Evolutionary conservation across 768 basidiomycete genomes (phyloP), one percentile per base, ranked within the genome.

Genomic region (Phylloporus scabripes): DNA sequence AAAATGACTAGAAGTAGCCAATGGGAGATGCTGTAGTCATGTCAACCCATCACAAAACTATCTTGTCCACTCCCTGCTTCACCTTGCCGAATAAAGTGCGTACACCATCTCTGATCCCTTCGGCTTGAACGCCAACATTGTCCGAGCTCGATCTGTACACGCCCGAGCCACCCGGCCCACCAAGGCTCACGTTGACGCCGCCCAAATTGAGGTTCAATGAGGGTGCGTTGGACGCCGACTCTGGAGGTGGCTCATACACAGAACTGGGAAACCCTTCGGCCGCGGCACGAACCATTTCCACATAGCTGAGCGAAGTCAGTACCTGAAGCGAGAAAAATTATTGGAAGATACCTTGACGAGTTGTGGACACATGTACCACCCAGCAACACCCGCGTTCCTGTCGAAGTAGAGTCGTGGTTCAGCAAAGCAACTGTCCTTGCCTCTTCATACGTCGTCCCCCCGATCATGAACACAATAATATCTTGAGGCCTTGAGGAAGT

Each of bases 311-410:
- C 58, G 24, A 60, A 42, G 9, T 51, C 42, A 54, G 36, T 34
- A 51, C 24, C 9, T 18, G 18, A 29, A 39, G 44, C 37, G 6
- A 41, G 11, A 45, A 29, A n/a, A 9, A 20, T 32, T 9, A 36
- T 18, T 34, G 29, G 42, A 26, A 54, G 79, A 33, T 69, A 95
- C 92, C 85, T 88, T 21, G 84, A 83, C 4, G 95, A 96, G 62
- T 97, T 98, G 65, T 96, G 94, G 11, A 99, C 78, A 56, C 87
- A 94, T 32, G 93, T 97, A 14, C 96, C 95, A 1, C 95, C 96
- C 4, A 99, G 79, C 3, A 99, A 66, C 36, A 98, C 70, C 29
- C 93, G 77, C 17, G 84, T 82, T 1, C 86, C 87, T 12, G 80
- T 75, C 18, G 72, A 67, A 26, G 73, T 64, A 14, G 82, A 73